These are phyloP conservation scores for Globisporangium apiculatum DNA, from an alignment of 352 stramenopile genomes.

Conservation along the genomic window DNA sequence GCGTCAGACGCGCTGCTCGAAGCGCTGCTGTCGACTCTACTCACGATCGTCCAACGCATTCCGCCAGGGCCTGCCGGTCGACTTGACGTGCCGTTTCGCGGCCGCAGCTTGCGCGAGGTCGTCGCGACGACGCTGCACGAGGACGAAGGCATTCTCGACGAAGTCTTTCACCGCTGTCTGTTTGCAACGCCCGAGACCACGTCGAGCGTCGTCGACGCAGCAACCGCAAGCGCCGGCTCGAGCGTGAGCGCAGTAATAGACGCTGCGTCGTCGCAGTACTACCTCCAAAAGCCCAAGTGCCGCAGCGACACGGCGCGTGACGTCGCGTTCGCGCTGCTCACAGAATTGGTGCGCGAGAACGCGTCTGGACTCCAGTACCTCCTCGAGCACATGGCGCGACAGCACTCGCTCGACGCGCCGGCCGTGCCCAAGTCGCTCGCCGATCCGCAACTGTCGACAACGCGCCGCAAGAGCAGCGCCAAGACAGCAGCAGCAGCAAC, in stretches of 20 bases:
- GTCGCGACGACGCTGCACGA: slow-evolving; percentile 37
- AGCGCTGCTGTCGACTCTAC: slow-evolving; percentile 47
- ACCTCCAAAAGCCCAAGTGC: slow-evolving; percentile 75
- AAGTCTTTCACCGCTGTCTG: slow-evolving; percentile 63
- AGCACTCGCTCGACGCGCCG: slow-evolving; percentile 64
- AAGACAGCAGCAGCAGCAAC: slow-evolving; percentile 18
- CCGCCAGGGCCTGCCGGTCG: slow-evolving; percentile 36
- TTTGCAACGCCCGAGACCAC: slow-evolving; percentile 43
- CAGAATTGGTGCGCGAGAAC: slow-evolving; percentile 61
- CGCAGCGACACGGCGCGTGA: slow-evolving; percentile 65
- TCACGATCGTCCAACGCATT: slow-evolving; percentile 52
- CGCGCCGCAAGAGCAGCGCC: slow-evolving; percentile 25
- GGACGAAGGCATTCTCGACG: slow-evolving; percentile 54
- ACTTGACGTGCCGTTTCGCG: slow-evolving; percentile 31
- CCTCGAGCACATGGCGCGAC: slow-evolving; percentile 56
- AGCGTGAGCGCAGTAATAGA: background rate
- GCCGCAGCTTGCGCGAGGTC: slow-evolving; percentile 45
- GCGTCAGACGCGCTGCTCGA: slow-evolving; percentile 35
- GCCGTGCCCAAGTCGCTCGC: slow-evolving; percentile 19
- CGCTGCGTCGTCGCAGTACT: slow-evolving; percentile 54
- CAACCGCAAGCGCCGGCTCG: slow-evolving; percentile 1
- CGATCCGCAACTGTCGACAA: slow-evolving; percentile 27
- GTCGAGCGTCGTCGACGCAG: slow-evolving; percentile 14
- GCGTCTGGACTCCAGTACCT: slow-evolving; percentile 51
- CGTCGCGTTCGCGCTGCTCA: slow-evolving; percentile 74